Evolutionary conservation across 83 land plant genomes (phyloP).

Genomic region (Isoetes engelmannii): DNA sequence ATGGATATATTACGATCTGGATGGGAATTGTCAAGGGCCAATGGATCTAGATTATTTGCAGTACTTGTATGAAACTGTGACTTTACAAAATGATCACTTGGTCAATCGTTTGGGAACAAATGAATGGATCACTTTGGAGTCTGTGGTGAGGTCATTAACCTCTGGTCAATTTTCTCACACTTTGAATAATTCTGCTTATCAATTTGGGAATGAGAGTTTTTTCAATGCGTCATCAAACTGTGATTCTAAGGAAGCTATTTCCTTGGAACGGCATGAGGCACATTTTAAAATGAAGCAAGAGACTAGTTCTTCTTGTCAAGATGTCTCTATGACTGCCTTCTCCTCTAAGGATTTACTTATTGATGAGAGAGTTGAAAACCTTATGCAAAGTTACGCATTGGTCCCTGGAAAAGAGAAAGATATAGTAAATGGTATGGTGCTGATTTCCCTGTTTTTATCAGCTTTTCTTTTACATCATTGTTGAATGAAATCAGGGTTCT

Average conservation of each 20-base stretch:
- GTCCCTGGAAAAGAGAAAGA: constrained; percentile 35
- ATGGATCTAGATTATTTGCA: constrained; percentile 9
- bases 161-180: no score
- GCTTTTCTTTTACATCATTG: neutral
- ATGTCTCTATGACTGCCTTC: neutral
- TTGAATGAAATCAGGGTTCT: neutral
- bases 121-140: constrained; percentile 25
- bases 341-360: constrained; percentile 9
- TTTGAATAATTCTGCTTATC: no score
- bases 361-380: constrained; percentile 28
- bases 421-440: constrained; percentile 20
- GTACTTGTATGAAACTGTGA: neutral
- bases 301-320: no score
- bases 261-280: no score
- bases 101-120: constrained; percentile 13
- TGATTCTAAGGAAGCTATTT: no score
- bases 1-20: constrained; percentile 18
- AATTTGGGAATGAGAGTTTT: no score
- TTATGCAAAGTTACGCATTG: constrained; percentile 26
- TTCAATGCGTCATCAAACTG: no score
- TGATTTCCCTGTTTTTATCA: neutral
- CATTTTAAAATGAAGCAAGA: no score
- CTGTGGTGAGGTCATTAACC: constrained; percentile 1
- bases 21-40: constrained; percentile 15
- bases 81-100: constrained; percentile 24